Conservation (phyloP, 352 stramenopile species). For the Phytophthora macrochlamydospora region DNA sequence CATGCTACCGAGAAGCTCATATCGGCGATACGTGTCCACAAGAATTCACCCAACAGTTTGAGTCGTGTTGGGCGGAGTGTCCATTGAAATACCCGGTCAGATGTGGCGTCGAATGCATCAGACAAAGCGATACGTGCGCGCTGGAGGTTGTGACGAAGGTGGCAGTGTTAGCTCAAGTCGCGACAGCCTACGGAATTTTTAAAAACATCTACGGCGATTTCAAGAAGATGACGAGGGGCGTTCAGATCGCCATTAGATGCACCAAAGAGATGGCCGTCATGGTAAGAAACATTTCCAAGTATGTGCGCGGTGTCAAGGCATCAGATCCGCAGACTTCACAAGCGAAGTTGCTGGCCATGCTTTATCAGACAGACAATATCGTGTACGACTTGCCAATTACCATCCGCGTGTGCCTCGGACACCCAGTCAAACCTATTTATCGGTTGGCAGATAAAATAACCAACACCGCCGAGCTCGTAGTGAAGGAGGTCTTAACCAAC, state of each 20-base stretch:
- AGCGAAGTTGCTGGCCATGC: slow-evolving; percentile 38
- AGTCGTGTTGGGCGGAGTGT: slow-evolving; percentile 42
- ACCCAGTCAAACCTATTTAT: slow-evolving; percentile 22
- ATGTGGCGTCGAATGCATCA: slow-evolving; percentile 49
- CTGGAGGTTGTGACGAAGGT: slow-evolving; percentile 35
- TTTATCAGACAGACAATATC: slow-evolving; percentile 47
- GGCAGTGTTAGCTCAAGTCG: slow-evolving; percentile 23
- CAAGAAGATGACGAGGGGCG: slow-evolving; percentile 22
- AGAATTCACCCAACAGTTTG: slow-evolving; percentile 26
- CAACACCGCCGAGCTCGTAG: slow-evolving; percentile 28
- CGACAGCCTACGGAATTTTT: slow-evolving; percentile 23
- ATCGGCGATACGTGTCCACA: slow-evolving; percentile 18
- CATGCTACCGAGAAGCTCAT: slow-evolving; percentile 39
- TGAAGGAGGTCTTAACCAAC: slow-evolving; percentile 28
- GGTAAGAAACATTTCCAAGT: neutral
- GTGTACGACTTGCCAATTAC: slow-evolving; percentile 42
- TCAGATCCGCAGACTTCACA: slow-evolving; percentile 37
- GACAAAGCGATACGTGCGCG: slow-evolving; percentile 43
- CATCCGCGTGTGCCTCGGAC: slow-evolving; percentile 26
- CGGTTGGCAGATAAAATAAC: slow-evolving; percentile 37
- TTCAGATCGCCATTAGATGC: slow-evolving; percentile 42
- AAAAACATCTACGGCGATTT: slow-evolving; percentile 20
- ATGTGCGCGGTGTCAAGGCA: slow-evolving; percentile 1
- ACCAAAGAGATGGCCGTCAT: slow-evolving; percentile 26
- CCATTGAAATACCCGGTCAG: slow-evolving; percentile 48